Evolutionary conservation across 345 rosid genomes (phyloP).

Genomic region (Balakata baccata): DNA sequence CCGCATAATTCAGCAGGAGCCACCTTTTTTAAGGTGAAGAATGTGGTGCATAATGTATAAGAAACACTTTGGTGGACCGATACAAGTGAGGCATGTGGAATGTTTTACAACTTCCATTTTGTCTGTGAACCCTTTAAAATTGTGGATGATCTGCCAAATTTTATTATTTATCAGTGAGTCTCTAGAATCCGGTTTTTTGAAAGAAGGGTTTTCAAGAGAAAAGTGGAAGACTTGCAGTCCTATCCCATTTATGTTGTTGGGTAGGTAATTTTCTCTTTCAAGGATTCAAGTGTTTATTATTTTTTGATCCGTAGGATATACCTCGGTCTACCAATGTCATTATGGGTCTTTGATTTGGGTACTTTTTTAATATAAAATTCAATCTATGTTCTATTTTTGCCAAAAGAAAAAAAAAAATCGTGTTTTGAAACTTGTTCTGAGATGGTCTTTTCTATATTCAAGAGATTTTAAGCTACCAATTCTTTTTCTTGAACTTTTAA

Average conservation of each 20-base stretch:
- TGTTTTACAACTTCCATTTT: not conserved
- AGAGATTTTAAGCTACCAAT: no score
- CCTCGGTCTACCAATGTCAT: not conserved
- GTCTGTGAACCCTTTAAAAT: conserved; percentile 17
- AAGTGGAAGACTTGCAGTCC: not conserved
- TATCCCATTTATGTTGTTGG: not conserved
- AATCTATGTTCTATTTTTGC: not conserved
- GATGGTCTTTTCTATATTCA: no score
- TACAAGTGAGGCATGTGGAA: conserved; percentile 4
- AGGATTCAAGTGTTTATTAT: not conserved
- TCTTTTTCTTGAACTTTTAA: no score
- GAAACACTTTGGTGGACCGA: conserved; percentile 17
- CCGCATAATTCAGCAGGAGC: conserved; percentile 24
- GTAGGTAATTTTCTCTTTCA: conserved; percentile 5
- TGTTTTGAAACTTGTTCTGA: no score
- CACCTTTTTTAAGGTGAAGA: conserved; percentile 7
- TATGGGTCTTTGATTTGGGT: conserved; percentile 1
- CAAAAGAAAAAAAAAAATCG: not conserved
- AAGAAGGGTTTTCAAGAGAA: conserved; percentile 8
- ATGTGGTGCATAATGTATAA: conserved; percentile 20
- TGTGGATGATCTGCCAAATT: conserved; percentile 13
- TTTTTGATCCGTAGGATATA: conserved; percentile 9
- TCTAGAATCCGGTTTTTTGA: conserved; percentile 26
- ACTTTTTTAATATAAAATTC: not conserved
- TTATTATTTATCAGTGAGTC: conserved; percentile 20